Conservation (phyloP, 345 rosid species). For the Schrenkiella parvula region DNA sequence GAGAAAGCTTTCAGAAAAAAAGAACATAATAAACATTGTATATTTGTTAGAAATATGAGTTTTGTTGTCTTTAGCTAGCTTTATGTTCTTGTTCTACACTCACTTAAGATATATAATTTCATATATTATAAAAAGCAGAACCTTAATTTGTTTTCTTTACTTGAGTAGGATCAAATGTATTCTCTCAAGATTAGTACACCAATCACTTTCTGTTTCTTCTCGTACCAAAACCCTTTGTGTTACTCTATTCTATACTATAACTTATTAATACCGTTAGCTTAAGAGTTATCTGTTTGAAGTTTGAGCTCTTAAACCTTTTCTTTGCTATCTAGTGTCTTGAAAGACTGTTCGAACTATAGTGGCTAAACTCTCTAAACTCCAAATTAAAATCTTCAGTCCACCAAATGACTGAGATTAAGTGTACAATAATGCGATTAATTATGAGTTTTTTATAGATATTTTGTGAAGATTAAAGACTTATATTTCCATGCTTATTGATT, state of each 20-base stretch:
- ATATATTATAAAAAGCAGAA: not conserved
- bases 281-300: not conserved
- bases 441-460: not conserved
- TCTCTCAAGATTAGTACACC: not conserved
- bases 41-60: not conserved
- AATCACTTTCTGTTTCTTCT: not conserved
- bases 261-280: not conserved
- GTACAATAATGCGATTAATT: not conserved
- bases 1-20: slow-evolving; percentile 13
- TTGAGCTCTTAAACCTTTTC: not conserved
- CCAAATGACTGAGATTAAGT: not conserved
- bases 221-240: not conserved
- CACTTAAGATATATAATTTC: not conserved
- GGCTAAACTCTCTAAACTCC: not conserved
- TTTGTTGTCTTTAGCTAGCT: not conserved
- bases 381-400: not conserved
- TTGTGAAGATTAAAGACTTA: not conserved
- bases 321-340: not conserved
- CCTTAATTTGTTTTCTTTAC: not conserved
- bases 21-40: not conserved
- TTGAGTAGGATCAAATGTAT: not conserved
- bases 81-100: not conserved
- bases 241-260: not conserved
- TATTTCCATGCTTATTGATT: not conserved
- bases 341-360: not conserved